Conservation (phyloP, 1,139 yeast species). For the Spathaspora sp. region DNA sequence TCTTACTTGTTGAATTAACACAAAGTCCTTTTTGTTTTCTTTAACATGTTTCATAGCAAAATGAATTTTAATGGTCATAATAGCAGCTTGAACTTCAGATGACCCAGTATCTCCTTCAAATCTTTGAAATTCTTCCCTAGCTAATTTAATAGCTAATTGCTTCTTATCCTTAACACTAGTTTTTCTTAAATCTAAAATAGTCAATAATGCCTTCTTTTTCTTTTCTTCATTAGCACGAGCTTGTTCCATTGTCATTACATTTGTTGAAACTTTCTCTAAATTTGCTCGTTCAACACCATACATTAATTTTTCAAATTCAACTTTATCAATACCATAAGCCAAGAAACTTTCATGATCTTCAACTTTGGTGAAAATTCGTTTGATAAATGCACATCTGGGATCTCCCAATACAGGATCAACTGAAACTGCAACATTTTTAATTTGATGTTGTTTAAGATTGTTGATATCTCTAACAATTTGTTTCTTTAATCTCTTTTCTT, state of each 20-base stretch:
- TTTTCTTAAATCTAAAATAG: conserved; percentile 75
- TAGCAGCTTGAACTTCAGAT: conserved; percentile 94
- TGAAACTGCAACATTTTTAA: conserved; percentile 31
- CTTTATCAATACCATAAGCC: conserved; percentile 57
- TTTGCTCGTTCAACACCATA: conserved; percentile 67
- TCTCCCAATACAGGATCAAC: conserved; percentile 82
- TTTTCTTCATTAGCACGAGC: conserved; percentile 50
- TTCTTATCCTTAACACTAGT: conserved; percentile 59
- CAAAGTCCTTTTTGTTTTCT: conserved; percentile 70
- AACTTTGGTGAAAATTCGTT: conserved; percentile 64
- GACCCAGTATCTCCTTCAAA: conserved; percentile 92
- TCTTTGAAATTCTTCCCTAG: conserved; percentile 77
- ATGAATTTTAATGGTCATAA: conserved; percentile 77
- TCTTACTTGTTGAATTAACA: conserved; percentile 68
- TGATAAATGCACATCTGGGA: conserved; percentile 63
- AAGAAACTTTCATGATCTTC: conserved; percentile 56
- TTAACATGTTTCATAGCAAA: conserved; percentile 76
- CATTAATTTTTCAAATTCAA: conserved; percentile 71
- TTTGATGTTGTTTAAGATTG: conserved; percentile 41
- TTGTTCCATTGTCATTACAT: conserved; percentile 24
- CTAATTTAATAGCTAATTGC: conserved; percentile 60
- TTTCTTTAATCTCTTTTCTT: conserved; percentile 42
- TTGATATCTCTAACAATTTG: conserved; percentile 48
- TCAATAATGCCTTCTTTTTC: conserved; percentile 66
- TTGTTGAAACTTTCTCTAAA: conserved; percentile 28